A percentile compares a stretch with the other conserved stretches of the same genome.
Conservation (phyloP, 306 rosid species). For the Gastrolobium villosum region DNA sequence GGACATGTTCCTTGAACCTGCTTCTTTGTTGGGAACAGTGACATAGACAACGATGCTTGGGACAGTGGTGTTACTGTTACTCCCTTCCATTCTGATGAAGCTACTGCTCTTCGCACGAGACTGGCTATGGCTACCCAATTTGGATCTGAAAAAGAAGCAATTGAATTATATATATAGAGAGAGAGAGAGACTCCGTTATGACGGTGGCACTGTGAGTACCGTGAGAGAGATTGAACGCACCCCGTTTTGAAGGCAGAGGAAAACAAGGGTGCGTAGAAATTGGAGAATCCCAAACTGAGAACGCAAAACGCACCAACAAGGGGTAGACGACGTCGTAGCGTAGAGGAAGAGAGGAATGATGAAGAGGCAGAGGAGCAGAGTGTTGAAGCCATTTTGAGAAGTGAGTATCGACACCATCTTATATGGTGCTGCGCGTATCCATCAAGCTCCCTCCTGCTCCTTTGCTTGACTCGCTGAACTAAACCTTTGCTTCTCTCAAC, state of each 20-base stretch:
- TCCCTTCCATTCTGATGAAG: constrained; percentile 71
- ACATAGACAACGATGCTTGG: constrained; percentile 96
- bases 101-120: constrained; percentile 45
- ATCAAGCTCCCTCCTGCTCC: constrained; percentile 33
- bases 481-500: neutral
- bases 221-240: constrained; percentile 64
- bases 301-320: constrained; percentile 82
- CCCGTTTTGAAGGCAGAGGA: constrained; percentile 65
- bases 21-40: constrained; percentile 93
- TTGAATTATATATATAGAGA: neutral
- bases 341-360: constrained; percentile 44
- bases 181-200: neutral
- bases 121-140: constrained; percentile 56
- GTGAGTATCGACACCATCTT: neutral
- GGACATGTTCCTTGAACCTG: constrained; percentile 55
- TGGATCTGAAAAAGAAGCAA: constrained; percentile 61
- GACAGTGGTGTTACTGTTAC: constrained; percentile 58
- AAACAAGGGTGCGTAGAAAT: constrained; percentile 51
- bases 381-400: constrained; percentile 61
- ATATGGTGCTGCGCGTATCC: constrained; percentile 43
- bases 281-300: constrained; percentile 75
- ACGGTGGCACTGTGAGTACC: constrained; percentile 43
- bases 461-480: constrained; percentile 41
- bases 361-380: constrained; percentile 47
- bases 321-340: constrained; percentile 81